Conservation (phyloP, 192 early-diverging fungal species). For the Entomortierella beljakovae region DNA sequence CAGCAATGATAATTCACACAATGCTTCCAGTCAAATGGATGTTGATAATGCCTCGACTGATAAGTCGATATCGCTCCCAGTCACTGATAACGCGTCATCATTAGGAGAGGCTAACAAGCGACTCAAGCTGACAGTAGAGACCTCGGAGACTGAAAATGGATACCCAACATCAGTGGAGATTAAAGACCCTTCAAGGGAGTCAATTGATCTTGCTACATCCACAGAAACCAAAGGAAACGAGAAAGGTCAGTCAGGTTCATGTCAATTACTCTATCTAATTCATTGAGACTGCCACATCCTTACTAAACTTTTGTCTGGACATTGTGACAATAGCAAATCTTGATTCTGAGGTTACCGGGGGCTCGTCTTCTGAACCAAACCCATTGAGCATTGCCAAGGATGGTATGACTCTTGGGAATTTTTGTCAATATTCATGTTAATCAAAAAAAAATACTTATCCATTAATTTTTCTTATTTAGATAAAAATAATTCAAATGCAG, state of each 20-base stretch:
- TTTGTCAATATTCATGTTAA: too few species aligned
- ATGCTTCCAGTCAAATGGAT: slow-evolving; percentile 12
- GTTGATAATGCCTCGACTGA: slow-evolving; percentile 4
- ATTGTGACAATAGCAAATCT: neutral
- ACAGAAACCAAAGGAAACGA: slow-evolving; percentile 24
- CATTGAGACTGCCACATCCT: neutral
- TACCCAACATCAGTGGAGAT: slow-evolving; percentile 34
- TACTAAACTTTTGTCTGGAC: too few species aligned
- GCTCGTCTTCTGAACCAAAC: neutral
- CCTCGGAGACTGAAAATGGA: neutral
- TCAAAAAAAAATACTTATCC: too few species aligned
- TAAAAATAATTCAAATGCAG: too few species aligned
- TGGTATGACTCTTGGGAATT: too few species aligned
- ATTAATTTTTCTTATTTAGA: too few species aligned
- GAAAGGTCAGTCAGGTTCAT: slow-evolving; percentile 9
- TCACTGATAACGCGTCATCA: neutral
- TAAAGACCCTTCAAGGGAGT: slow-evolving; percentile 33
- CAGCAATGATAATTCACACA: neutral
- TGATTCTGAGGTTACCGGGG: neutral
- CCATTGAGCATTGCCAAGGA: too few species aligned
- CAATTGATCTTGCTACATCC: slow-evolving; percentile 26
- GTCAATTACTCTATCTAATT: neutral
- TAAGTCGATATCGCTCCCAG: neutral
- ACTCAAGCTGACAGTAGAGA: slow-evolving; percentile 29
- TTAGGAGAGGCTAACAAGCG: slow-evolving; percentile 31